Evolutionary conservation across 352 stramenopile species (phyloP).

Genomic region (Phytophthora meadii): DNA sequence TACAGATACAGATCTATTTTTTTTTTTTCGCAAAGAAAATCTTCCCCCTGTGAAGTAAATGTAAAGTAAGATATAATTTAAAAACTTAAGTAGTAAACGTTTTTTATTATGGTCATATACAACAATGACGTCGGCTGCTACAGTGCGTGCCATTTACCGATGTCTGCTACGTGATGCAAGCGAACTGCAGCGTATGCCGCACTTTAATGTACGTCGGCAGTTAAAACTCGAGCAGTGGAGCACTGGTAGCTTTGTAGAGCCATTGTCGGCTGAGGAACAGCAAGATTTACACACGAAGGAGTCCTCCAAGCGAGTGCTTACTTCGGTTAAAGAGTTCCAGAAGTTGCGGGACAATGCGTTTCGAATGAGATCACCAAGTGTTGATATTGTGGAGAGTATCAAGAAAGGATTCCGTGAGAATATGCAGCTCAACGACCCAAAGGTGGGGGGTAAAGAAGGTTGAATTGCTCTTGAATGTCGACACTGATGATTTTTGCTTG

Average conservation of each 20-base stretch:
- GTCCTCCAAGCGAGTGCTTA: slow-evolving; percentile 30
- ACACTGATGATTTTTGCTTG: slow-evolving; percentile 7
- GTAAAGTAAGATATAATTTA: background rate
- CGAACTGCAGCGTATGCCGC: slow-evolving; percentile 59
- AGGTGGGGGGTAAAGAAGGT: slow-evolving; percentile 30
- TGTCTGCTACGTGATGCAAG: slow-evolving; percentile 69
- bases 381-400: slow-evolving; percentile 52
- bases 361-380: slow-evolving; percentile 21
- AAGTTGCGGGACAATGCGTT: slow-evolving; percentile 52
- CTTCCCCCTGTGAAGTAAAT: slow-evolving; percentile 35
- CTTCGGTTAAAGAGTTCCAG: slow-evolving; percentile 53
- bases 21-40: slow-evolving; percentile 10
- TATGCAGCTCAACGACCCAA: slow-evolving; percentile 37
- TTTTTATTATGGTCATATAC: too few species aligned
- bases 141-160: slow-evolving; percentile 67
- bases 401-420: slow-evolving; percentile 56
- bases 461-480: background rate
- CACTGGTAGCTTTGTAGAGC: slow-evolving; percentile 51
- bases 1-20: slow-evolving; percentile 10
- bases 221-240: slow-evolving; percentile 73
- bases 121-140: slow-evolving; percentile 42
- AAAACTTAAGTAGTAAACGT: too few species aligned
- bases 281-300: slow-evolving; percentile 13
- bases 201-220: slow-evolving; percentile 68
- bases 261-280: slow-evolving; percentile 10